Conservation (phyloP, 768 basidiomycete species). For the Boletus speciosus region DNA sequence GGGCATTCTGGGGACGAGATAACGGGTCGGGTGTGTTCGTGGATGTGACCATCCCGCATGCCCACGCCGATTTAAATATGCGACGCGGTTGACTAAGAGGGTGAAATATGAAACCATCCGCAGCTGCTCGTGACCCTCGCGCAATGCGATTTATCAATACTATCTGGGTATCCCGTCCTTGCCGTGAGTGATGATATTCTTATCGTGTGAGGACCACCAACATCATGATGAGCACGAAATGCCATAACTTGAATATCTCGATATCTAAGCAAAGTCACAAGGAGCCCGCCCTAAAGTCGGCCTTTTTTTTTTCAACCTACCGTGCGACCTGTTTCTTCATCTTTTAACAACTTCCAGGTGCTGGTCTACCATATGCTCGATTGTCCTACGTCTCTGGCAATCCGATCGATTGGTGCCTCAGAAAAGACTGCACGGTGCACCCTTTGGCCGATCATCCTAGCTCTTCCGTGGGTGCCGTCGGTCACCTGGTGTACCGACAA, state of each 20-base stretch:
- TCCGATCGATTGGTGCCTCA: conserved; percentile 57
- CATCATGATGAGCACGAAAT: too few relatives aligned
- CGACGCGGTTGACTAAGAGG: conserved; percentile 10
- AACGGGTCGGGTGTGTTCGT: not conserved
- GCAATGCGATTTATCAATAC: not conserved
- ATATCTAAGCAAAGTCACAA: not conserved
- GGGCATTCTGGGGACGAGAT: conserved; percentile 20
- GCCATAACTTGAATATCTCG: not conserved
- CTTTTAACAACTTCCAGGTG: conserved; percentile 67
- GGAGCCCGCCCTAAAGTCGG: conserved; percentile 46
- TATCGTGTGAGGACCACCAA: not conserved
- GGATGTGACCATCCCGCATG: not conserved
- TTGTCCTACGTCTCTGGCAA: conserved; percentile 38
- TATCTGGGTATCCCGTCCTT: not conserved
- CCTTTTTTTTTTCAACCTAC: conserved; percentile 3
- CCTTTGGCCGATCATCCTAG: conserved; percentile 59
- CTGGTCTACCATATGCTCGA: conserved; percentile 55
- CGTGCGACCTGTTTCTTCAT: conserved; percentile 30
- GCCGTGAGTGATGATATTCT: not conserved
- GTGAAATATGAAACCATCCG: not conserved
- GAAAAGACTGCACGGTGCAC: conserved; percentile 45
- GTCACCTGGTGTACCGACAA: conserved; percentile 69
- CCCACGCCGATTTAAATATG: conserved; percentile 6
- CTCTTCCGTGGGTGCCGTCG: conserved; percentile 41
- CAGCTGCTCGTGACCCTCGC: conserved; percentile 8